A percentile compares a stretch with the other conserved stretches of the same genome.
phyloP scores from a whole-genome alignment of 352 stramenopile species.

The Porosira glacialis region DNA sequence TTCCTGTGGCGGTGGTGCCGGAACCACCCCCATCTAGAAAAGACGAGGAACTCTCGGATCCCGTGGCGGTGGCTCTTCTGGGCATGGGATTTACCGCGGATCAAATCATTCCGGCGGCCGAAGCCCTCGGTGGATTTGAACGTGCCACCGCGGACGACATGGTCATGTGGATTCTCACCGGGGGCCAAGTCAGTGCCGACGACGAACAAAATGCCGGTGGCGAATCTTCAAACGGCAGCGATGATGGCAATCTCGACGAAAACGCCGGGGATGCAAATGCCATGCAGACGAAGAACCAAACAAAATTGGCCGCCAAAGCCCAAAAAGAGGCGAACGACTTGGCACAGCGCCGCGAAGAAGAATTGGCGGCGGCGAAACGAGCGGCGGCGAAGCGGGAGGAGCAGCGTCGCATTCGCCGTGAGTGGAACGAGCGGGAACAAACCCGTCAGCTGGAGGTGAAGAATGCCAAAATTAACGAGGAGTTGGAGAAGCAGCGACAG shows the following conservation, averaged over 20 bases:
- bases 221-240: constrained; percentile 1
- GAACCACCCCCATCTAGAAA: constrained; percentile 5
- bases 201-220: constrained; percentile 9
- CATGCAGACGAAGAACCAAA: constrained; percentile 27
- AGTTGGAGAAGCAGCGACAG: constrained; percentile 20
- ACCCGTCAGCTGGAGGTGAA: constrained; percentile 55
- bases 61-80: constrained; percentile 63
- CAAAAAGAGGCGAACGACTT: constrained; percentile 35
- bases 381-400: constrained; percentile 72
- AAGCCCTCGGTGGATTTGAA: constrained; percentile 69
- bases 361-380: constrained; percentile 35
- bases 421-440: constrained; percentile 77
- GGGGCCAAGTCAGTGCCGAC: constrained; percentile 21
- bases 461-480: constrained; percentile 32
- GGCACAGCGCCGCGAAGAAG: constrained; percentile 45
- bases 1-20: constrained; percentile 1
- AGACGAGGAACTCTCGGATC: constrained; percentile 51
- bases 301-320: constrained; percentile 18
- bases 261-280: constrained; percentile 7
- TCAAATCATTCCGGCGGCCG: constrained; percentile 64
- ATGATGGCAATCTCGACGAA: constrained; percentile 6
- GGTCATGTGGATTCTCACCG: constrained; percentile 75
- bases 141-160: constrained; percentile 73
- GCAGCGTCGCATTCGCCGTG: constrained; percentile 64
- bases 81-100: constrained; percentile 76